These are phyloP conservation scores for Fusarium buxicola DNA, from an alignment of 2,329 filamentous ascomycete species.

Conservation along the genomic window DNA sequence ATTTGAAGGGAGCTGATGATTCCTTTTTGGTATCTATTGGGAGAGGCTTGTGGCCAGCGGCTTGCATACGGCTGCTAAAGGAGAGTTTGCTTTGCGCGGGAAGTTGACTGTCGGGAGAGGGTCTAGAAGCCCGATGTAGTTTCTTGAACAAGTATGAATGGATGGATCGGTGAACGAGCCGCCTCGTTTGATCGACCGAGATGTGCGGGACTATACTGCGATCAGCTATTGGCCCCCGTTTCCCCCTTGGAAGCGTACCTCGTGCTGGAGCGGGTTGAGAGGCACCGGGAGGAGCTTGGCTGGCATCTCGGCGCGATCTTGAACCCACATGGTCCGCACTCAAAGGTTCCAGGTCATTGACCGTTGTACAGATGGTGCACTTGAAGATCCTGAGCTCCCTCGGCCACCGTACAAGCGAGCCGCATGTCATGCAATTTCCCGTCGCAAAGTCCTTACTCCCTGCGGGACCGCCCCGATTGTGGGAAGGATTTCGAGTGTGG, in stretches of 20 bases:
- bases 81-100: conserved; percentile 32
- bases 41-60: conserved; percentile 15
- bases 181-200: conserved; percentile 51
- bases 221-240: conserved; percentile 17
- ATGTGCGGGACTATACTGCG: conserved; percentile 45
- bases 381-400: conserved; percentile 78
- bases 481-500: conserved; percentile 39
- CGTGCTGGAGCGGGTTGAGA: conserved; percentile 24
- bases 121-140: conserved; percentile 33
- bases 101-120: conserved; percentile 26
- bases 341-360: conserved; percentile 75
- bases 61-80: conserved; percentile 38
- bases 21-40: conserved; percentile 17
- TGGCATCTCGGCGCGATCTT: conserved; percentile 40
- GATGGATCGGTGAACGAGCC: conserved; percentile 50
- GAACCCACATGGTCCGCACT: conserved; percentile 34
- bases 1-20: conserved; percentile 13
- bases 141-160: conserved; percentile 47
- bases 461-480: conserved; percentile 48
- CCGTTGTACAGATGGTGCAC: conserved; percentile 84
- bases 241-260: conserved; percentile 23
- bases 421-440: conserved; percentile 88
- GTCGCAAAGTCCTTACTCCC: conserved; percentile 70
- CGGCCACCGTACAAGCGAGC: conserved; percentile 83
- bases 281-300: conserved; percentile 17